These are phyloP conservation scores for Pseudonectria foliicola DNA, from an alignment of 2,329 filamentous ascomycete genomes.

Conservation along the genomic window DNA sequence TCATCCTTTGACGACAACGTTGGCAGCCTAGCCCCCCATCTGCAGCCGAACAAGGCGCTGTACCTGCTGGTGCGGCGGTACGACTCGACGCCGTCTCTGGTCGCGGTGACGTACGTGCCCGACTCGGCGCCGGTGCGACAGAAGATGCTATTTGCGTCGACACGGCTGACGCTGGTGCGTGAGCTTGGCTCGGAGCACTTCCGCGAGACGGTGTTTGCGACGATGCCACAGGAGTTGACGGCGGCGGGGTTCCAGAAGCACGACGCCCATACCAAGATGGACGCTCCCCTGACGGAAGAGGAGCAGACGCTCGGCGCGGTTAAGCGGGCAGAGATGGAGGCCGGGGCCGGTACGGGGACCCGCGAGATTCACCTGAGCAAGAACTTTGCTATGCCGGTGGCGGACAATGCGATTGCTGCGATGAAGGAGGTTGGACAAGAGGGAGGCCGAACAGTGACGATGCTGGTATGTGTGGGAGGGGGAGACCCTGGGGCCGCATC, in stretches of 20 bases:
- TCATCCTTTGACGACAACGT: conserved; percentile 60
- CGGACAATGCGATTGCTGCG: conserved; percentile 57
- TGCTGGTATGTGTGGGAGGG: conserved; percentile 48
- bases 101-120: conserved; percentile 72
- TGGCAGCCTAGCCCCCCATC: conserved; percentile 50
- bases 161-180: conserved; percentile 65
- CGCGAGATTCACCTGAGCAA: conserved; percentile 54
- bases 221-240: conserved; percentile 61
- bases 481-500: not conserved
- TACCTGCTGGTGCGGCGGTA: conserved; percentile 71
- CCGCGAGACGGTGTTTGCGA: conserved; percentile 67
- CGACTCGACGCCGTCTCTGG: conserved; percentile 48
- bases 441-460: conserved; percentile 47
- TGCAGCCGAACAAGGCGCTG: conserved; percentile 59
- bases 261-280: conserved; percentile 57
- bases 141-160: conserved; percentile 81
- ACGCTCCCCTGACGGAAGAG: conserved; percentile 71
- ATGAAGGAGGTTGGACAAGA: conserved; percentile 51
- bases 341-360: conserved; percentile 58
- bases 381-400: conserved; percentile 50
- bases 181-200: conserved; percentile 76
- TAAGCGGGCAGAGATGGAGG: conserved; percentile 67
- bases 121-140: conserved; percentile 72
- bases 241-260: conserved; percentile 64
- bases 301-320: conserved; percentile 65